A percentile compares a stretch with the other conserved stretches of the same genome.
phyloP scores from a whole-genome alignment of 1,284 basidiomycete genomes.

The Fomitopsis palustris region DNA sequence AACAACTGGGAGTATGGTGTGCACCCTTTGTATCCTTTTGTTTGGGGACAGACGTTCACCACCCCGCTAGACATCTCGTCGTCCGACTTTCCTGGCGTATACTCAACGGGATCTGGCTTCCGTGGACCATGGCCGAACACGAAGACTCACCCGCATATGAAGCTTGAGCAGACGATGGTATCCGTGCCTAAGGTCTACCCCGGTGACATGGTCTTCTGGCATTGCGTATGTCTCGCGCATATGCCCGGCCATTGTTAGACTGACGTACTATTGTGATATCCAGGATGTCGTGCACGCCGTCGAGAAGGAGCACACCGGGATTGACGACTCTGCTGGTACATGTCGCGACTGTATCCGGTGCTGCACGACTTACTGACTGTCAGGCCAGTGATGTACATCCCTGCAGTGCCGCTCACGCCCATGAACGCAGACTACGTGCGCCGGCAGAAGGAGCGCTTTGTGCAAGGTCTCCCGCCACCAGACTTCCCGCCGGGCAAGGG shows the following conservation, averaged over 20 bases:
- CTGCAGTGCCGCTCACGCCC: slow-evolving; percentile 71
- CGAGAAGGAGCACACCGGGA: slow-evolving; percentile 67
- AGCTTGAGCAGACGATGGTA: slow-evolving; percentile 69
- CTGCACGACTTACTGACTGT: not conserved
- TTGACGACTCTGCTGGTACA: slow-evolving; percentile 66
- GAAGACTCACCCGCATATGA: slow-evolving; percentile 62
- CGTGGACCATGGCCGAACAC: slow-evolving; percentile 50
- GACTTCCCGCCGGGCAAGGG: slow-evolving; percentile 69
- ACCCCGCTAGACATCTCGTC: slow-evolving; percentile 43
- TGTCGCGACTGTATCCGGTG: slow-evolving; percentile 3
- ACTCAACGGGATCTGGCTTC: slow-evolving; percentile 38
- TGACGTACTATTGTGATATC: not conserved
- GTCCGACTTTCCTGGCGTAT: slow-evolving; percentile 60
- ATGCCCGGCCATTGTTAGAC: no score
- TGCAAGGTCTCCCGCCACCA: slow-evolving; percentile 58
- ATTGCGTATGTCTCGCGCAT: slow-evolving; percentile 59
- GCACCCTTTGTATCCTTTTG: slow-evolving; percentile 7
- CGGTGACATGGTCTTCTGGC: slow-evolving; percentile 88
- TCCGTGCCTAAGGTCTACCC: slow-evolving; percentile 72
- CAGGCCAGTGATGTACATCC: slow-evolving; percentile 72
- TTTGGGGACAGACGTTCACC: not conserved
- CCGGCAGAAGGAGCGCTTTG: slow-evolving; percentile 60
- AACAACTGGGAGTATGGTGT: slow-evolving; percentile 73
- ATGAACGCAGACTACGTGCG: slow-evolving; percentile 59
- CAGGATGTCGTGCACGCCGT: slow-evolving; percentile 79